A percentile compares a stretch with the other conserved stretches of the same genome.
Conservation (phyloP, 75 land plant genomes). For the Isoetes taiwanensis region DNA sequence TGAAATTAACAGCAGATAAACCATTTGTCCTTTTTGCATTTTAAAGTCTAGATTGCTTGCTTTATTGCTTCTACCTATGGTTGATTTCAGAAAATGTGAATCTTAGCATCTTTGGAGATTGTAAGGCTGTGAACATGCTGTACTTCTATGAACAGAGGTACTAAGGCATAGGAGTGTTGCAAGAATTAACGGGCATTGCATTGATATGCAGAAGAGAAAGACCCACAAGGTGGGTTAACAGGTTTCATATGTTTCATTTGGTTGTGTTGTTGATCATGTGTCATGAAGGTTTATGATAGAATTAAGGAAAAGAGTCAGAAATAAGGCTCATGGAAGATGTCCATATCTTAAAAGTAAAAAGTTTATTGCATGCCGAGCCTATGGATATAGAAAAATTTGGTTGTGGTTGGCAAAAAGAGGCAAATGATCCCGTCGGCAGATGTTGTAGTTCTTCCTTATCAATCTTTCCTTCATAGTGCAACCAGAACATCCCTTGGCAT, state of each 20-base stretch:
- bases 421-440: conserved; percentile 60
- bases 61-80: background rate
- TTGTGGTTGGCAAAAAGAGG: conserved; percentile 49
- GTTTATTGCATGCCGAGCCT: conserved; percentile 29
- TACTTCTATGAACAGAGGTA: conserved; percentile 38
- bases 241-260: background rate
- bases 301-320: no score
- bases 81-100: background rate
- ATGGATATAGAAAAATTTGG: conserved; percentile 92
- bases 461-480: conserved; percentile 65
- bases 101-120: conserved; percentile 4
- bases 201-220: conserved; percentile 77
- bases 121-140: background rate
- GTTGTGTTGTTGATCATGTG: background rate
- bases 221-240: no score
- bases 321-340: conserved; percentile 51
- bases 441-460: conserved; percentile 87
- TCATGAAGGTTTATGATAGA: no score
- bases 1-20: no score
- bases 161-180: conserved; percentile 46
- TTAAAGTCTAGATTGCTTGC: background rate
- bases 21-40: background rate
- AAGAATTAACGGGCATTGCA: conserved; percentile 75
- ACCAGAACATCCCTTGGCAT: conserved; percentile 81
- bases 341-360: conserved; percentile 58